Percentiles rank a stretch among this genome's conserved stretches.
Evolutionary conservation across 176 grass and related monocot genomes (phyloP).

Genomic region (Otatea glauca): DNA sequence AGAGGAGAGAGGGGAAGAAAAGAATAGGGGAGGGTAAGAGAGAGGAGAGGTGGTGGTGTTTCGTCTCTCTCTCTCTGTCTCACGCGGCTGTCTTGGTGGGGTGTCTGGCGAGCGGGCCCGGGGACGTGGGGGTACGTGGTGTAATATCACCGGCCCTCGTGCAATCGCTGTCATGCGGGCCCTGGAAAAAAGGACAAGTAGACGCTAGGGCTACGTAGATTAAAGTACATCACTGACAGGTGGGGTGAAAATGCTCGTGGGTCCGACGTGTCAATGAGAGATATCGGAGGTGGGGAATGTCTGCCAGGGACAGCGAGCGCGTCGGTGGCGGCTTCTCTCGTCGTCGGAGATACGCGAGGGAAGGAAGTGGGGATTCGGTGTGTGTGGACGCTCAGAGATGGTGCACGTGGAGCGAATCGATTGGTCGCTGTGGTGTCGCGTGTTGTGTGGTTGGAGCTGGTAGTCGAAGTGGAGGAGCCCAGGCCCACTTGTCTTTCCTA

Average conservation of each 20-base stretch:
- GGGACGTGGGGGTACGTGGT: background rate
- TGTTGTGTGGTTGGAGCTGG: background rate
- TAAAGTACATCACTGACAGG: background rate
- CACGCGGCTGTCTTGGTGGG: constrained; percentile 44
- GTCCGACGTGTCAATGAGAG: background rate
- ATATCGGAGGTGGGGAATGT: accelerated
- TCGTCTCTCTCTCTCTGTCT: background rate
- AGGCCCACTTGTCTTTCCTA: background rate
- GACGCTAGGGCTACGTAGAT: background rate
- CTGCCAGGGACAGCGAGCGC: background rate
- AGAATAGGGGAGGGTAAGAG: background rate
- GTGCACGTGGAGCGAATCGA: background rate
- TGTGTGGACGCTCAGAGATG: accelerated
- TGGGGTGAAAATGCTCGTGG: accelerated
- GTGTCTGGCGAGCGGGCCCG: constrained; percentile 49
- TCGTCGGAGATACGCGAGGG: background rate
- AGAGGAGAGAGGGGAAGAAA: background rate
- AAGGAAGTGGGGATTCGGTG: background rate
- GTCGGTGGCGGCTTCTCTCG: constrained; percentile 37
- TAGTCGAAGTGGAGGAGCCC: background rate
- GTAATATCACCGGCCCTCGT: constrained; percentile 1
- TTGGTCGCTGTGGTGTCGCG: background rate
- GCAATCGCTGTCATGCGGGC: background rate
- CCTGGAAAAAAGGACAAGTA: background rate
- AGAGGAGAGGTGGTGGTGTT: background rate